phyloP scores from a whole-genome alignment of 768 basidiomycete species.

The Albatrellus ellisii region DNA sequence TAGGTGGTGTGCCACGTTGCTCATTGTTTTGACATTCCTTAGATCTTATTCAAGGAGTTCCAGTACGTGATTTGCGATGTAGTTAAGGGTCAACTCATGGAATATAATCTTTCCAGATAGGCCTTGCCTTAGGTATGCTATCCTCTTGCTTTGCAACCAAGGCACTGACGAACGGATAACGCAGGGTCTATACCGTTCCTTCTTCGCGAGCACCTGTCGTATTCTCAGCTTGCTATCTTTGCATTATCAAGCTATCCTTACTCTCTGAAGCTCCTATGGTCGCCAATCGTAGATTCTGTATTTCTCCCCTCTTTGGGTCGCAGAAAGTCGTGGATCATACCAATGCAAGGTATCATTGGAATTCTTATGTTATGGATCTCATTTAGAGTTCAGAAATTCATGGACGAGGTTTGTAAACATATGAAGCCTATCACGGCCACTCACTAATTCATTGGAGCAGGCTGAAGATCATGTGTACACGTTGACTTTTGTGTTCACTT shows the following conservation, averaged over 20 bases:
- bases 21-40: background rate
- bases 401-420: constrained; percentile 53
- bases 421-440: background rate
- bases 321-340: constrained; percentile 97
- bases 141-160: background rate
- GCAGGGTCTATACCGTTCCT: constrained; percentile 93
- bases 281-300: constrained; percentile 89
- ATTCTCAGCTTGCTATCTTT: constrained; percentile 93
- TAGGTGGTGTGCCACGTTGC: background rate
- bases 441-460: constrained; percentile 27
- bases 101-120: constrained; percentile 34
- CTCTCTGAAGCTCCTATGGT: constrained; percentile 94
- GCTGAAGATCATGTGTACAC: constrained; percentile 67
- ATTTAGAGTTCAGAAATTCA: constrained; percentile 55
- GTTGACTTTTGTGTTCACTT: constrained; percentile 76
- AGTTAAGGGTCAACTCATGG: constrained; percentile 9
- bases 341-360: constrained; percentile 89
- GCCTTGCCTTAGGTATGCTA: constrained; percentile 67
- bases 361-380: constrained; percentile 72
- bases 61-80: constrained; percentile 37
- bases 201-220: constrained; percentile 88
- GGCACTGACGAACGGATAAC: background rate
- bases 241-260: constrained; percentile 90
- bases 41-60: constrained; percentile 68
- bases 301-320: constrained; percentile 79